These are phyloP conservation scores for Patellifolia procumbens DNA, from an alignment of 179 eudicot genomes.

Conservation along the genomic window DNA sequence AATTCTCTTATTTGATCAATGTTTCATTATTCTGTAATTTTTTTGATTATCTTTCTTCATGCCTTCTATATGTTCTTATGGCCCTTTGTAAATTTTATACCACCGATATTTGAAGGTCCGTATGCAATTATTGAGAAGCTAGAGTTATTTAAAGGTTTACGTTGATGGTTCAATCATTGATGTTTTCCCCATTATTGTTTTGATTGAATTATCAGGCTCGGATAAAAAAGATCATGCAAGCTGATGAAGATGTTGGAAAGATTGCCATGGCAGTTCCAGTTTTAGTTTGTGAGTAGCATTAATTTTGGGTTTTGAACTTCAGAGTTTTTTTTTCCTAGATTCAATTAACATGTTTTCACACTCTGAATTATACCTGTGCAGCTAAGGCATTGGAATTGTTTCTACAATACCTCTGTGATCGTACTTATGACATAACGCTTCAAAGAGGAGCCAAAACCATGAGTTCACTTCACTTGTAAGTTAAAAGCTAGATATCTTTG, in stretches of 20 bases:
- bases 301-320: background rate
- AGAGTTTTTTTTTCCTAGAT: background rate
- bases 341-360: slow-evolving; percentile 8
- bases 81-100: background rate
- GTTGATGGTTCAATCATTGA: background rate
- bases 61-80: background rate
- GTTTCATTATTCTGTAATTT: background rate
- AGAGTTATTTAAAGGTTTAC: background rate
- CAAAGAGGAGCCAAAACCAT: slow-evolving; percentile 96
- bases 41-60: no score
- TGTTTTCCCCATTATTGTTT: background rate
- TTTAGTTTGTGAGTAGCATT: slow-evolving; percentile 73
- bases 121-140: background rate
- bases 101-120: background rate
- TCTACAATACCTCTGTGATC: slow-evolving; percentile 95
- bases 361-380: slow-evolving; percentile 38
- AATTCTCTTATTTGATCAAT: background rate
- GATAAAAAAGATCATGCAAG: slow-evolving; percentile 96
- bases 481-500: slow-evolving; percentile 20
- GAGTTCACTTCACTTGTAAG: slow-evolving; percentile 91
- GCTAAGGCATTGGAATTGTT: slow-evolving; percentile 97
- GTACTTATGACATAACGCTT: slow-evolving; percentile 87
- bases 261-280: slow-evolving; percentile 99
- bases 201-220: slow-evolving; percentile 61
- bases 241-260: slow-evolving; percentile 97